These are phyloP conservation scores for Geotrichum citri-aurantii DNA, from an alignment of 1,139 yeast species.

Conservation along the genomic window DNA sequence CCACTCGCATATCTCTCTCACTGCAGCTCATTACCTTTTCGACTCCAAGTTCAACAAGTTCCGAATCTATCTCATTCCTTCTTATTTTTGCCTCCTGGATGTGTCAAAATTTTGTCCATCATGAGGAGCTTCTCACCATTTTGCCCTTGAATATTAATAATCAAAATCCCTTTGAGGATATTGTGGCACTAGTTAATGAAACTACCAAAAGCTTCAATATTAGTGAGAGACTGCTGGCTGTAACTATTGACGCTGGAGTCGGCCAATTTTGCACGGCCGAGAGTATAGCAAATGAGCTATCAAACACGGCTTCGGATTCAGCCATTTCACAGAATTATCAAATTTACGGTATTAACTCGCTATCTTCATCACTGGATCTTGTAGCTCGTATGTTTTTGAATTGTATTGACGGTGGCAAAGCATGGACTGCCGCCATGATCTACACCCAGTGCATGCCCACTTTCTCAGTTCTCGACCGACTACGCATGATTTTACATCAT, in stretches of 20 bases:
- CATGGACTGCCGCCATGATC: slow-evolving; percentile 7
- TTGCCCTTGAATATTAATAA: not conserved
- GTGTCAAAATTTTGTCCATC: not conserved
- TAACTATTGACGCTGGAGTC: not conserved
- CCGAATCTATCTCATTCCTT: not conserved
- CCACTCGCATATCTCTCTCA: slow-evolving; percentile 9
- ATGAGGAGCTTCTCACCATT: slow-evolving; percentile 2
- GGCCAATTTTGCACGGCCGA: not conserved
- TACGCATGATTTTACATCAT: slow-evolving; percentile 1
- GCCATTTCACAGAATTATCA: not conserved
- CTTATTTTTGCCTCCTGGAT: slow-evolving; percentile 6
- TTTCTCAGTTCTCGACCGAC: slow-evolving; percentile 1
- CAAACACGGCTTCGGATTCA: not conserved
- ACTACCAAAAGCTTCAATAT: not conserved
- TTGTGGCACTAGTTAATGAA: not conserved
- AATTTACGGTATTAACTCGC: not conserved
- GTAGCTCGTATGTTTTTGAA: slow-evolving; percentile 4
- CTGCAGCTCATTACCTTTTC: not conserved
- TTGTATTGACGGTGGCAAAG: not conserved
- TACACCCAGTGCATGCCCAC: not conserved
- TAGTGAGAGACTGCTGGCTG: not conserved
- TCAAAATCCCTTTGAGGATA: not conserved
- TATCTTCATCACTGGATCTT: slow-evolving; percentile 1
- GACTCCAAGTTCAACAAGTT: not conserved
- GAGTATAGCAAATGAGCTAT: not conserved